These are phyloP conservation scores for Lactarius quietus DNA, from an alignment of 768 basidiomycete species.

Conservation along the genomic window DNA sequence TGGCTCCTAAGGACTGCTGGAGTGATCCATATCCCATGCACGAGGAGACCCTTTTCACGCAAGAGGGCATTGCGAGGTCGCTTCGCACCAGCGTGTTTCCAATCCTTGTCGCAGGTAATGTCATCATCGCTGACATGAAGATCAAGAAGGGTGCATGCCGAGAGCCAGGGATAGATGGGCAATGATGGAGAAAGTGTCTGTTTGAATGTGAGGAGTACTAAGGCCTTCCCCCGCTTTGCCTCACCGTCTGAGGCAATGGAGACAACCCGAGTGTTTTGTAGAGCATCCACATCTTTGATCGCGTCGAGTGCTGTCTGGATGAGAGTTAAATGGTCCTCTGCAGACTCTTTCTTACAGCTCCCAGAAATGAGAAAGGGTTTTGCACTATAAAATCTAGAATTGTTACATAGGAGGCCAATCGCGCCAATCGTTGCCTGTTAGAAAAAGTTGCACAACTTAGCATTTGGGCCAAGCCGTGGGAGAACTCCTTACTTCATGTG, in stretches of 20 bases:
- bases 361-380: slow-evolving; percentile 1
- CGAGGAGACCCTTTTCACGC: neutral
- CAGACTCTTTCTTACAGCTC: slow-evolving; percentile 2
- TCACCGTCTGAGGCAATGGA: slow-evolving; percentile 2
- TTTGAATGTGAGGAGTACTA: neutral
- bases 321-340: neutral
- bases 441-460: no score
- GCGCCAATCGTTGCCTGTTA: neutral
- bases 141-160: neutral
- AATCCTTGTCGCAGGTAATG: slow-evolving; percentile 10
- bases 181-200: neutral
- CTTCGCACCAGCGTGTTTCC: slow-evolving; percentile 6
- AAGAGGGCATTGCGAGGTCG: neutral
- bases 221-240: neutral
- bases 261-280: neutral
- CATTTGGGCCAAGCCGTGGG: neutral
- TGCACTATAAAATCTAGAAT: slow-evolving; percentile 7
- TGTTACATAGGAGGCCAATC: neutral
- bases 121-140: slow-evolving; percentile 2
- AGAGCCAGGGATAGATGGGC: neutral
- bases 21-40: no score
- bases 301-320: neutral
- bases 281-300: neutral
- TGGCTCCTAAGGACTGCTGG: no score
- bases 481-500: neutral